Evolutionary conservation across 768 basidiomycete genomes (phyloP), one percentile per base, ranked within the genome.

Genomic region (Panellus pusillus): DNA sequence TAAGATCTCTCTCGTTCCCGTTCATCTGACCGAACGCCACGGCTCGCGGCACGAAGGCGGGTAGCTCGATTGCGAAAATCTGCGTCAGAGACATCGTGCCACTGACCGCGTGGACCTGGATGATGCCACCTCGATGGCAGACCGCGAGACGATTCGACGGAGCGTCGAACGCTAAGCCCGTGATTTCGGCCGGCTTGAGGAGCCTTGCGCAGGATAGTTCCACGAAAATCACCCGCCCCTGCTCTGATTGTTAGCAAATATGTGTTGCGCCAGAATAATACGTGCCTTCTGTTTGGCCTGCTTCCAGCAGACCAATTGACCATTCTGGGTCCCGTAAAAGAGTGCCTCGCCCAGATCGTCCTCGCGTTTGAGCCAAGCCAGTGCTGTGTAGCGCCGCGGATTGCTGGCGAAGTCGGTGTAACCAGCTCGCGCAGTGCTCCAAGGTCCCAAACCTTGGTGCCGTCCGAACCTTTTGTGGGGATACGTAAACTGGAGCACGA

Each of bases 161-260:
- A 27, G 60, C 47, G 27, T 65, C 60, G 44, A 61, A 63, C 20
- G 52, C 57, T 14, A 65, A 53, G 20, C 57, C 62, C 11, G 62
- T 60, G 4, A 65, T 57, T 50, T 65, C 62, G 32, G 54, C 47
- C 19, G 61, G 58, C 24, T 55, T 51, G 40, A 54, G 50, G 9
- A 64, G 20, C 29, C 45, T 58, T 13, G 45, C 53, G 45, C 52
- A 62, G 37, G 45, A 45, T 9, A 58, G 18, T 32, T 64, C 61
- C 32, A 58, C 53, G 29, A 65, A 65, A 19, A 14, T 43, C 24
- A 27, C 28, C 31, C 27, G 40, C 42, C 50, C 46, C 50, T 56
- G 44, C 36, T 44, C 41, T 36, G 28, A 35, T 43, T 2, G 15
- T 32, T 48, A 14, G 37, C 42, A 35, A 45, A 29, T 48, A 49